These are phyloP conservation scores for Candida morakotiae DNA, from an alignment of 805 yeast species.

Conservation along the genomic window DNA sequence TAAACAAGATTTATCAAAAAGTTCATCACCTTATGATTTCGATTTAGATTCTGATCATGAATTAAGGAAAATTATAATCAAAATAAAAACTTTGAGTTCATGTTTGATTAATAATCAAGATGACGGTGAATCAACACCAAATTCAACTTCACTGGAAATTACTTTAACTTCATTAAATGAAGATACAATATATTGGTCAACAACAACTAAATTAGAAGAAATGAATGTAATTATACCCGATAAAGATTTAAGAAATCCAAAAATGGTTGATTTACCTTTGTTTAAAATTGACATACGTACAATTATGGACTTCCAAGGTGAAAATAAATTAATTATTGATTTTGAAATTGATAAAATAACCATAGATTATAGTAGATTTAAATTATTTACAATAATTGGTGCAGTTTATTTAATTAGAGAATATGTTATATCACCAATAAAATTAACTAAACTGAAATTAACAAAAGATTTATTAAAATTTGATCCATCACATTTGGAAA, in stretches of 20 bases:
- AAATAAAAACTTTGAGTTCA: slow-evolving; percentile 1
- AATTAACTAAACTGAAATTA: slow-evolving; percentile 18
- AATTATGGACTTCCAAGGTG: neutral
- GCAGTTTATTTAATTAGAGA: slow-evolving; percentile 27
- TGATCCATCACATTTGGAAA: neutral
- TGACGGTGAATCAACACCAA: slow-evolving; percentile 1
- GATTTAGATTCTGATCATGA: slow-evolving; percentile 17
- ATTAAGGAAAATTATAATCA: slow-evolving; percentile 14
- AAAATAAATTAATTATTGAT: slow-evolving; percentile 12
- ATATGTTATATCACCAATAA: slow-evolving; percentile 26
- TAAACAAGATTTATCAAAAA: slow-evolving; percentile 13
- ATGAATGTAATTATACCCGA: slow-evolving; percentile 14
- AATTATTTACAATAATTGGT: slow-evolving; percentile 30
- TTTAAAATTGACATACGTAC: slow-evolving; percentile 6
- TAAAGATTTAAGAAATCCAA: slow-evolving; percentile 6
- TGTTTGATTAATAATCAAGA: slow-evolving; percentile 9
- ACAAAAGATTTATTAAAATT: slow-evolving; percentile 16
- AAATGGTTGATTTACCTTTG: slow-evolving; percentile 4
- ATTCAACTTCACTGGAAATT: slow-evolving; percentile 26
- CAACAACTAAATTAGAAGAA: slow-evolving; percentile 12
- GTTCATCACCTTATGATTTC: slow-evolving; percentile 9
- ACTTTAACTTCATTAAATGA: slow-evolving; percentile 17
- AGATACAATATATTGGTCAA: slow-evolving; percentile 19
- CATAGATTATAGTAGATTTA: slow-evolving; percentile 24
- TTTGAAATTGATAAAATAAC: slow-evolving; percentile 14